These are phyloP conservation scores for Grammothele lineata DNA, from an alignment of 768 basidiomycete genomes.

Conservation along the genomic window DNA sequence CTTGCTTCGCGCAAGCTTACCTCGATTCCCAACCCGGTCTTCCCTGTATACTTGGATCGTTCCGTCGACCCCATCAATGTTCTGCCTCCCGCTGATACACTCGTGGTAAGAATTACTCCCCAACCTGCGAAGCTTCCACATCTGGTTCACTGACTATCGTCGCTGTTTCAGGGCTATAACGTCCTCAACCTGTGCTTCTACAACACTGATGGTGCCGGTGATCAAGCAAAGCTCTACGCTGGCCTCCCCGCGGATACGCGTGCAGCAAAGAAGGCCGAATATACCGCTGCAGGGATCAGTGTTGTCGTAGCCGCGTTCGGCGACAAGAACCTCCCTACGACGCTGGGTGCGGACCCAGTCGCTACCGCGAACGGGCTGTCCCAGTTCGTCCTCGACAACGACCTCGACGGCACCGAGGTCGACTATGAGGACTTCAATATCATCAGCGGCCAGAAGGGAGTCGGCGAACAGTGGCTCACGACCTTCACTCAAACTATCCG, in stretches of 20 bases:
- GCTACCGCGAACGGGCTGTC: constrained; percentile 30
- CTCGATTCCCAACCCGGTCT: constrained; percentile 4
- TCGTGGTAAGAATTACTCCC: constrained; percentile 2
- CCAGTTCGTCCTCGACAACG: constrained; percentile 29
- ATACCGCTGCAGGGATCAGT: constrained; percentile 19
- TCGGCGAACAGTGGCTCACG: constrained; percentile 19
- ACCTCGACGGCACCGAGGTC: constrained; percentile 22
- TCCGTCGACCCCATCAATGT: constrained; percentile 6
- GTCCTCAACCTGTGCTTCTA: constrained; percentile 12
- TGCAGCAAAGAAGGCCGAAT: constrained; percentile 17
- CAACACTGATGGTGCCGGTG: constrained; percentile 3
- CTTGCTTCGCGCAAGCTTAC: background rate
- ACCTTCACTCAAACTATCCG: constrained; percentile 21
- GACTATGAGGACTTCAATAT: constrained; percentile 22
- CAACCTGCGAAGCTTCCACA: too few relatives aligned
- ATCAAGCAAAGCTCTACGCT: constrained; percentile 7
- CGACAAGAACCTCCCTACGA: constrained; percentile 27
- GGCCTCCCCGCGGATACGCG: constrained; percentile 6
- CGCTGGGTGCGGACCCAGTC: constrained; percentile 26
- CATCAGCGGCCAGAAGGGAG: constrained; percentile 14
- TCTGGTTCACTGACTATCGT: too few relatives aligned
- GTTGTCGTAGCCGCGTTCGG: constrained; percentile 21
- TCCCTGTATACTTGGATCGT: constrained; percentile 8
- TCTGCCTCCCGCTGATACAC: constrained; percentile 7
- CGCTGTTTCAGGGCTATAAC: constrained; percentile 6